A percentile compares a stretch with the other conserved stretches of the same genome.
Conservation (phyloP, 1,284 basidiomycete genomes). For the Hymenochaete sp. region DNA sequence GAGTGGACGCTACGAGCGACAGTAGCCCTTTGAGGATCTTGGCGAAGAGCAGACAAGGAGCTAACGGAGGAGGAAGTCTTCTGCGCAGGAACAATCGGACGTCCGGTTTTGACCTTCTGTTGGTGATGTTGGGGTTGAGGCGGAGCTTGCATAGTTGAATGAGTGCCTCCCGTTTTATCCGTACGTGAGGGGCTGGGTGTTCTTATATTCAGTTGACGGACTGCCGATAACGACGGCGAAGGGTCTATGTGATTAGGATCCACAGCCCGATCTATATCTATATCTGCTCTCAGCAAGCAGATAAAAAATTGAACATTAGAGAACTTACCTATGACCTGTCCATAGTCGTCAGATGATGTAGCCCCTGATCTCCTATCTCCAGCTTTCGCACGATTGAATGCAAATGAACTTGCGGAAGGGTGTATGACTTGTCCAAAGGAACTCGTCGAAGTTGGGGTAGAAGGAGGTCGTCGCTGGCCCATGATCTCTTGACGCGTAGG, state of each 20-base stretch:
- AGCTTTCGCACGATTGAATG: slow-evolving; percentile 1
- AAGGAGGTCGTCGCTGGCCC: slow-evolving; percentile 13
- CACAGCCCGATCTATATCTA: slow-evolving; percentile 21
- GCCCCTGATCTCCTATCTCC: slow-evolving; percentile 28
- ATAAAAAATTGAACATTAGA: neutral
- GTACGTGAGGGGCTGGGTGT: slow-evolving; percentile 20
- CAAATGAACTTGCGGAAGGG: slow-evolving; percentile 11
- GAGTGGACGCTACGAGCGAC: neutral
- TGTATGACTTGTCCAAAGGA: slow-evolving; percentile 16
- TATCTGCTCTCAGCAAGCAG: slow-evolving; percentile 6
- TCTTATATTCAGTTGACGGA: slow-evolving; percentile 59
- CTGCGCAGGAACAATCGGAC: slow-evolving; percentile 1
- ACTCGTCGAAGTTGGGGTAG: slow-evolving; percentile 15
- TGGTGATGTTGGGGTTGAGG: slow-evolving; percentile 1
- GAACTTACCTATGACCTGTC: slow-evolving; percentile 46
- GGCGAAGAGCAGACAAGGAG: slow-evolving; percentile 2
- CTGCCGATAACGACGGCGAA: slow-evolving; percentile 61
- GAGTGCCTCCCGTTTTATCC: neutral
- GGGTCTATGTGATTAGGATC: slow-evolving; percentile 58
- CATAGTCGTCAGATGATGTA: slow-evolving; percentile 49
- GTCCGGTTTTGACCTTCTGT: neutral
- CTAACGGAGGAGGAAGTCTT: slow-evolving; percentile 9
- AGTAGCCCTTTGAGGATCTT: neutral
- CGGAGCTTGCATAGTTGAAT: slow-evolving; percentile 10
- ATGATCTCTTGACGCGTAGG: slow-evolving; percentile 13